A percentile compares a stretch with the other conserved stretches of the same genome.
Evolutionary conservation across 371 early-diverging fungal species (phyloP).

Genomic region (Mucor sp.): DNA sequence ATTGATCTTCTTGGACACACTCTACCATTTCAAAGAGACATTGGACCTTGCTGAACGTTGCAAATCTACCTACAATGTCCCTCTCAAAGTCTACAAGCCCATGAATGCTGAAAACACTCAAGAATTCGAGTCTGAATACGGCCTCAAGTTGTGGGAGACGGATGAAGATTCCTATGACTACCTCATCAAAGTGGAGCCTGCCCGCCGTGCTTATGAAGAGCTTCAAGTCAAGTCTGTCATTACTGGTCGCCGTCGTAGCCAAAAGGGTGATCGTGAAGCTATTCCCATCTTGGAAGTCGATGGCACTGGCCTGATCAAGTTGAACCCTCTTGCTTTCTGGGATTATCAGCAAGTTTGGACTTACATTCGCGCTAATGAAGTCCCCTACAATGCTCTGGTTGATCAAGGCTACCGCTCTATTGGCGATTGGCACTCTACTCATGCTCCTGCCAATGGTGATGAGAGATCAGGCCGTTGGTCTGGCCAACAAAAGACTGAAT

Average conservation of each 20-base stretch:
- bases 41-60: conserved; percentile 72
- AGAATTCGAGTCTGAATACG: conserved; percentile 77
- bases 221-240: conserved; percentile 77
- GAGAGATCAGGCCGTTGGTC: conserved; percentile 94
- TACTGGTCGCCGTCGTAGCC: conserved; percentile 90
- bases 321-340: conserved; percentile 91
- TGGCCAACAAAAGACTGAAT: conserved; percentile 89
- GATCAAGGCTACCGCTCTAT: conserved; percentile 93
- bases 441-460: conserved; percentile 65
- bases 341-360: conserved; percentile 85
- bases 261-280: conserved; percentile 79
- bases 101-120: conserved; percentile 52
- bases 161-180: conserved; percentile 88
- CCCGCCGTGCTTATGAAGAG: conserved; percentile 82
- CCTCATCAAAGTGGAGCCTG: conserved; percentile 92
- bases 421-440: conserved; percentile 93
- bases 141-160: conserved; percentile 79
- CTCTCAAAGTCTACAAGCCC: conserved; percentile 79
- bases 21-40: conserved; percentile 92
- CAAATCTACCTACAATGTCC: conserved; percentile 68
- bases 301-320: conserved; percentile 79
- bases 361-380: conserved; percentile 83
- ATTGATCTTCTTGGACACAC: conserved; percentile 90
- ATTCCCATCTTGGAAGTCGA: conserved; percentile 87
- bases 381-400: conserved; percentile 87